These are phyloP conservation scores for Exophiala mesophila DNA, from an alignment of 2,329 filamentous ascomycete genomes.

Conservation along the genomic window DNA sequence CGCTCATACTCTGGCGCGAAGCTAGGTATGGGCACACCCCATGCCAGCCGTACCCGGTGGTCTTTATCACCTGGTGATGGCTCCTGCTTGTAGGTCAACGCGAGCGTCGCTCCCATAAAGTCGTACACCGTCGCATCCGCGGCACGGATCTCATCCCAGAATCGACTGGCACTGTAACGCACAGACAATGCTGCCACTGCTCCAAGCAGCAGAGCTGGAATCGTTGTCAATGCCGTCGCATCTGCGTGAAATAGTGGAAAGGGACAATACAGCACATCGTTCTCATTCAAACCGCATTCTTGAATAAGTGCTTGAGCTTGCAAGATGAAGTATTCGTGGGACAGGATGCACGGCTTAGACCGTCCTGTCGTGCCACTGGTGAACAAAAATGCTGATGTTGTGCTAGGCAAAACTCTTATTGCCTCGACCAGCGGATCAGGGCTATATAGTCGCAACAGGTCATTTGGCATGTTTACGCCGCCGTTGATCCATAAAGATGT, in stretches of 20 bases:
- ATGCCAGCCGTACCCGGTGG: slow-evolving; percentile 11
- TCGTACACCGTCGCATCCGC: slow-evolving; percentile 12
- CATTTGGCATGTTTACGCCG: not conserved
- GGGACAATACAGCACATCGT: slow-evolving; percentile 15
- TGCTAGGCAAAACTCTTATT: slow-evolving; percentile 3
- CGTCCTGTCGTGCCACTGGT: slow-evolving; percentile 20
- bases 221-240: slow-evolving; percentile 13
- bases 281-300: slow-evolving; percentile 7
- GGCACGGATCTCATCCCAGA: slow-evolving; percentile 14
- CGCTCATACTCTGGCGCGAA: slow-evolving; percentile 12
- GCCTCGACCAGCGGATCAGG: not conserved
- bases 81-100: slow-evolving; percentile 13
- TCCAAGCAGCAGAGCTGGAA: slow-evolving; percentile 12
- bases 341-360: slow-evolving; percentile 21
- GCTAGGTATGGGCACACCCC: slow-evolving; percentile 13
- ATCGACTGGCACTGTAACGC: slow-evolving; percentile 12
- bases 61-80: slow-evolving; percentile 6
- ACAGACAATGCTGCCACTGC: slow-evolving; percentile 11
- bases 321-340: slow-evolving; percentile 17
- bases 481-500: not conserved
- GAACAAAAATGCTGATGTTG: slow-evolving; percentile 12
- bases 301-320: slow-evolving; percentile 12
- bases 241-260: slow-evolving; percentile 16
- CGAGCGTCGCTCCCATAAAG: slow-evolving; percentile 17
- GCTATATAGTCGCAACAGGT: not conserved